Evolutionary conservation across 1,284 basidiomycete genomes (phyloP).

Genomic region (Amylostereum areolatum): DNA sequence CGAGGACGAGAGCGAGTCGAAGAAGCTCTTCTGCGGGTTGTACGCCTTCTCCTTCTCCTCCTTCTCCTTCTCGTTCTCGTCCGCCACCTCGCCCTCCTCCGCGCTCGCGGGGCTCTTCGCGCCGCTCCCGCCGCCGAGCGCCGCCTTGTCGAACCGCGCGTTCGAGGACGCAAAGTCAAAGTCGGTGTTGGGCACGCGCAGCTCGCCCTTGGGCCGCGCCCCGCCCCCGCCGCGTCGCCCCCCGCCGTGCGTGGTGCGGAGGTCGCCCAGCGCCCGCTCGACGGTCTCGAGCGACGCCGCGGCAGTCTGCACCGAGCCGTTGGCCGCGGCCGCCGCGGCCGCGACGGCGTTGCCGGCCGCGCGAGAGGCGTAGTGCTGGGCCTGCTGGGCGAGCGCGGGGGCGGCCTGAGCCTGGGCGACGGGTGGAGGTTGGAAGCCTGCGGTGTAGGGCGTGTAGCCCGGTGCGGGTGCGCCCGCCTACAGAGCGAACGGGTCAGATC

Average conservation of each 20-base stretch:
- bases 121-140: constrained; percentile 27
- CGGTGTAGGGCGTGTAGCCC: constrained; percentile 4
- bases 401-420: constrained; percentile 18
- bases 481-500: constrained; percentile 3
- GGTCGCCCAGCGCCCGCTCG: constrained; percentile 71
- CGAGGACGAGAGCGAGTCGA: constrained; percentile 67
- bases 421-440: constrained; percentile 19
- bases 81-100: constrained; percentile 23
- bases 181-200: constrained; percentile 56
- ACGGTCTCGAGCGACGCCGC: constrained; percentile 73
- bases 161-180: constrained; percentile 75
- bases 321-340: constrained; percentile 16
- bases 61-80: constrained; percentile 9
- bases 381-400: constrained; percentile 19
- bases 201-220: constrained; percentile 19
- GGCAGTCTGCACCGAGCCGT: constrained; percentile 58
- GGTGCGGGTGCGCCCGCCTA: constrained; percentile 24
- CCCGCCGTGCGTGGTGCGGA: constrained; percentile 45
- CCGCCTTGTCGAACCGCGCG: constrained; percentile 70
- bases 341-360: constrained; percentile 10
- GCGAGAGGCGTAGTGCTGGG: constrained; percentile 14
- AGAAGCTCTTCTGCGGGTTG: constrained; percentile 72
- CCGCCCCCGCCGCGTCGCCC: constrained; percentile 31
- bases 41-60: constrained; percentile 41
- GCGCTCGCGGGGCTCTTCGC: constrained; percentile 13